phyloP scores from a whole-genome alignment of 257 asterid species.

The Leptodermis oblonga region DNA sequence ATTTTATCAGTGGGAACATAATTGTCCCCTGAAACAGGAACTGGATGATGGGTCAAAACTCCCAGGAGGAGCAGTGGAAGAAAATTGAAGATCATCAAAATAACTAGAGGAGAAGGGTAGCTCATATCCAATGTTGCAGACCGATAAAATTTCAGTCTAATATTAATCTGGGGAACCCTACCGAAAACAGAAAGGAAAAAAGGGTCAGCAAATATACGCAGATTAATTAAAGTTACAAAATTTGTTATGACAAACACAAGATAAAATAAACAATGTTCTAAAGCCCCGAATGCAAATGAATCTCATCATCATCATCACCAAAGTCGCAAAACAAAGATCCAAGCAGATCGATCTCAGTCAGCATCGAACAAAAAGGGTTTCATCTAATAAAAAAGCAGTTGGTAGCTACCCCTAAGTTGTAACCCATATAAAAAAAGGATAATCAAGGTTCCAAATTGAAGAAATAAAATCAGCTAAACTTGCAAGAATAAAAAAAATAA shows the following conservation, averaged over 20 bases:
- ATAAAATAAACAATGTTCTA: background rate
- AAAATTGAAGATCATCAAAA: conserved; percentile 4
- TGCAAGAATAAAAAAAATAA: background rate
- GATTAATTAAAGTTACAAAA: background rate
- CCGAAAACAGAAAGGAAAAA: background rate
- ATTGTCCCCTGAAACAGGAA: conserved; percentile 20
- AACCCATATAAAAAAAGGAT: background rate
- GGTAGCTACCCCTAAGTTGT: background rate
- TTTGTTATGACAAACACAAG: background rate
- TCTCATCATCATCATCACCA: too few species aligned
- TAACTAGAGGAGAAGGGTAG: background rate
- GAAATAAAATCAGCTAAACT: background rate
- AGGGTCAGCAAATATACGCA: background rate
- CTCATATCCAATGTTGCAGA: conserved; percentile 12
- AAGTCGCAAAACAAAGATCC: too few species aligned
- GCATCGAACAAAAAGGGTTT: background rate
- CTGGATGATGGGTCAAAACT: background rate
- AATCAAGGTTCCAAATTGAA: background rate
- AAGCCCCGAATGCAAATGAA: background rate
- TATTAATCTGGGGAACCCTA: background rate
- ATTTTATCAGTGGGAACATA: conserved; percentile 66
- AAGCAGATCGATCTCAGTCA: too few species aligned
- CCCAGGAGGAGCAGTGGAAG: conserved; percentile 11
- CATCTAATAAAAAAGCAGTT: background rate
- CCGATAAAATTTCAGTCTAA: background rate